Base-by-base conservation (phyloP, 208 protist species). In the Crithidia acanthocephali region DNA sequence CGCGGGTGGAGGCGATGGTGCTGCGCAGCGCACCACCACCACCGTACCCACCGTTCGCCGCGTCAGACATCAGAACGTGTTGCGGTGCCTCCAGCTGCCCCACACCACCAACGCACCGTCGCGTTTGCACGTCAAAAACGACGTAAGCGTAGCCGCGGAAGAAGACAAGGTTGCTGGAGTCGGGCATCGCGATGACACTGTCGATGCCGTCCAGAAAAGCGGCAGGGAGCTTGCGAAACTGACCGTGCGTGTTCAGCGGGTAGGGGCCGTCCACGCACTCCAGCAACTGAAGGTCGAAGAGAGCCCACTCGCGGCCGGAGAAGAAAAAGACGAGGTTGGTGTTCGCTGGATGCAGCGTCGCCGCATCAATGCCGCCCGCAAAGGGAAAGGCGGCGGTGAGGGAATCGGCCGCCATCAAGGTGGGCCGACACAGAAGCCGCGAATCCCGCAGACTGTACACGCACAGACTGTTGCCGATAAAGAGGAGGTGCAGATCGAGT, bases 281-380 rank as follows among this genome's bases (percentile, higher is more conserved):
- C 5, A 53, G 35, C 20, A 69, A 15, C 8, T 59, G 37, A 7
- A 90, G 23, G 63, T 95, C 80, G 55, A 92, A 91, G 1, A 90
- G 58, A 45, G 88, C 45, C 74, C 86, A 95, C 28, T 64, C 59
- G 1, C 72, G 72, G 13, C 88, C 83, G 2, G 75, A 79, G 64
- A 93, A 92, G 67, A 93, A 84, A 28, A 95, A 74, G 28, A 81
- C 80, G 11, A 72, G 79, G n/a, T 67, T 33, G 30, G 83, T 63
- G 37, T 87, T 80, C 10, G 69, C 72, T 5, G 82, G 82, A 23
- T 88, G 63, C 9, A 81, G 66, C 4, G 89, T 64, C 10, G 81
- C 85, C 8, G 75, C 73, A 42, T 91, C 81, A 55, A 84, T 28
- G 16, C 67, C 56, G 15, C 32, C 57, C 16, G 69, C 20, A 58